Base-by-base conservation (phyloP, 148 eudicot genomes). In the Bassia scoparia region DNA sequence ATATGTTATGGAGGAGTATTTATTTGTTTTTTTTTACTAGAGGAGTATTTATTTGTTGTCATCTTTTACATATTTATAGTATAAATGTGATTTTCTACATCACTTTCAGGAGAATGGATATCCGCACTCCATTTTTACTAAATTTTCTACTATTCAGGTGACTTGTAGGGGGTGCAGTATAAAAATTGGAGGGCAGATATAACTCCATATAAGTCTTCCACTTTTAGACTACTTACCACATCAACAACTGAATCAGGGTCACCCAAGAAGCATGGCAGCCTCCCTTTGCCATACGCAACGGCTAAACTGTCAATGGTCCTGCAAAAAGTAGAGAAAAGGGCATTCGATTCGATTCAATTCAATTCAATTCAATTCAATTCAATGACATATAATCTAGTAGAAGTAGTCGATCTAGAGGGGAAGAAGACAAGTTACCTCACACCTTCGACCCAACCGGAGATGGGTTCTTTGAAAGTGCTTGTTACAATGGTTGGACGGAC, bases 381-480 rank as follows among this genome's bases (percentile, higher is more conserved):
- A 55, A 11, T 3, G 1, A 20, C 18, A 33, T 3, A 31, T 20
- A 1, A 33, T 52, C 3, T 27, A 16, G 8, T 63, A 61, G n/a
- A 31, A 61, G 21, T 17, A 30, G 43, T 16, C 33, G 5, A 24
- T 27, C 17, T 8, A 0, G 55, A 60, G 24, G 2, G 49, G 10
- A 41, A 20, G 23, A 78, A 62, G 41, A 38, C 2, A 11, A 60
- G 15, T 46, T 84, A 91, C 97, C 91, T 87, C 59, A 86, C 52
- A 24, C 97, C 97, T 87, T 92, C 98, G 10, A 87, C 92, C 98
- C 98, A 93, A 50, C 98, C 98, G 0, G 97, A 90, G 49, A 93
- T 79, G 12, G 98, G 98, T 54, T 93, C 97, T 80, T 89, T 88
- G 81, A 66, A 88, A 48, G 98, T 93, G 79, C 97, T 90, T 2